Conservation (phyloP, 1,284 basidiomycete species). For the Malassezia nana region DNA sequence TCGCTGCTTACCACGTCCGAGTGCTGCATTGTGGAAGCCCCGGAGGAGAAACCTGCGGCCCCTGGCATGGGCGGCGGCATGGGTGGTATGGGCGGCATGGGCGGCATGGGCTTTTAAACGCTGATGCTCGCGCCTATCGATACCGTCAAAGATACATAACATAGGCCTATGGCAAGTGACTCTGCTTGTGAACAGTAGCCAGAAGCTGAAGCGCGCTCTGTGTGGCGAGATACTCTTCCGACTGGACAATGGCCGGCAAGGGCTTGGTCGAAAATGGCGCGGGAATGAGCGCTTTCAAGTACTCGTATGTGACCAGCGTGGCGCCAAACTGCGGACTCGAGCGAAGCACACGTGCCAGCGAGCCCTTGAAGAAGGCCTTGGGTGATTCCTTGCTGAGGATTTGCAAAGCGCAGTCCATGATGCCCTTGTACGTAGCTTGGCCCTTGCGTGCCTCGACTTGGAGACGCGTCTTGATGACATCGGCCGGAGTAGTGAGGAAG, state of each 20-base stretch:
- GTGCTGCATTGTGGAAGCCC: conserved; percentile 79
- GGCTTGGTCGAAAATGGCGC: conserved; percentile 2
- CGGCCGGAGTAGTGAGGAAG: conserved; percentile 53
- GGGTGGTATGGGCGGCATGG: conserved; percentile 50
- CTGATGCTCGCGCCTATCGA: neutral
- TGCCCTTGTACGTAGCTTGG: conserved; percentile 82
- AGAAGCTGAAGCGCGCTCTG: conserved; percentile 7
- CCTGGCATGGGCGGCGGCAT: conserved; percentile 40
- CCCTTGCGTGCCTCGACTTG: conserved; percentile 92
- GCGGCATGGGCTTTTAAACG: conserved; percentile 42
- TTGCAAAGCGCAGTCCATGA: conserved; percentile 76
- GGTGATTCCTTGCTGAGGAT: conserved; percentile 76
- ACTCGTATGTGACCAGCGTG: conserved; percentile 79
- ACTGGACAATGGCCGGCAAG: conserved; percentile 1
- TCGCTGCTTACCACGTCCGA: conserved; percentile 86
- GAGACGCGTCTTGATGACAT: conserved; percentile 96
- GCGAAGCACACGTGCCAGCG: conserved; percentile 75
- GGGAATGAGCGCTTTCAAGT: conserved; percentile 51
- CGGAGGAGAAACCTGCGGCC: conserved; percentile 63
- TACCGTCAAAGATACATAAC: neutral
- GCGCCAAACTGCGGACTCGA: conserved; percentile 68
- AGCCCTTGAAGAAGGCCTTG: conserved; percentile 87
- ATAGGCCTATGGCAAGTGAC: conserved; percentile 6
- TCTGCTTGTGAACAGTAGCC: conserved; percentile 3
- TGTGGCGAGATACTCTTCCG: conserved; percentile 3